Conservation (phyloP, 148 eudicot species). For the Linanthus parryae region DNA sequence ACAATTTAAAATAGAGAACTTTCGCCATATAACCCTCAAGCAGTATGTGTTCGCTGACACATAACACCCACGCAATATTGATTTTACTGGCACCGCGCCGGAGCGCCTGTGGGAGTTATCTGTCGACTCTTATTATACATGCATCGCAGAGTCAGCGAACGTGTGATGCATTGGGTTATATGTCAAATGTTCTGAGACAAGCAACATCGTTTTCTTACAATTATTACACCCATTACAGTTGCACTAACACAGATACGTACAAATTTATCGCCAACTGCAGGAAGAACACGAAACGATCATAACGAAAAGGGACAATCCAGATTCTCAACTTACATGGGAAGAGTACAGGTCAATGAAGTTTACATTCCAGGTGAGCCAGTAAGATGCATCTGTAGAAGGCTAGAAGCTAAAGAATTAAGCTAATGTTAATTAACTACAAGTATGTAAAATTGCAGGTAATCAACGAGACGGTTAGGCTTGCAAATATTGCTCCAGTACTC, state of each 20-base stretch:
- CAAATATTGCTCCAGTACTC: constrained; percentile 76
- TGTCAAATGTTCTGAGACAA: too few relatives aligned
- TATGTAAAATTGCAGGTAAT: constrained; percentile 52
- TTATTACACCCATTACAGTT: background rate
- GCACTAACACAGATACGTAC: background rate
- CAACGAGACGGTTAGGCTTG: constrained; percentile 80
- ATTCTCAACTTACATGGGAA: constrained; percentile 64
- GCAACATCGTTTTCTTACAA: background rate
- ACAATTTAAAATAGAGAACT: too few relatives aligned
- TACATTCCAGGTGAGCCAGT: constrained; percentile 73
- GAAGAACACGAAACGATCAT: constrained; percentile 77
- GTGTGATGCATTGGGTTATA: too few relatives aligned
- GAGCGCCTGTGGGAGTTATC: too few relatives aligned
- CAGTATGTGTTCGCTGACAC: too few relatives aligned
- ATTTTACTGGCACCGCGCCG: too few relatives aligned
- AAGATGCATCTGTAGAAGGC: too few relatives aligned
- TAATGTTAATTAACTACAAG: too few relatives aligned
- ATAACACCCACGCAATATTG: too few relatives aligned
- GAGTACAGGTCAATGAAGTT: constrained; percentile 81
- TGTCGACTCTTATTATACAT: too few relatives aligned
- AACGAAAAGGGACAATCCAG: constrained; percentile 36
- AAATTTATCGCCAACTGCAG: constrained; percentile 21
- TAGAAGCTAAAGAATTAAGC: too few relatives aligned
- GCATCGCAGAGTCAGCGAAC: too few relatives aligned
- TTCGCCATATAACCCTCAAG: background rate